These are phyloP conservation scores for Fusarium sp. DNA, from an alignment of 2,329 filamentous ascomycete genomes.

Conservation along the genomic window DNA sequence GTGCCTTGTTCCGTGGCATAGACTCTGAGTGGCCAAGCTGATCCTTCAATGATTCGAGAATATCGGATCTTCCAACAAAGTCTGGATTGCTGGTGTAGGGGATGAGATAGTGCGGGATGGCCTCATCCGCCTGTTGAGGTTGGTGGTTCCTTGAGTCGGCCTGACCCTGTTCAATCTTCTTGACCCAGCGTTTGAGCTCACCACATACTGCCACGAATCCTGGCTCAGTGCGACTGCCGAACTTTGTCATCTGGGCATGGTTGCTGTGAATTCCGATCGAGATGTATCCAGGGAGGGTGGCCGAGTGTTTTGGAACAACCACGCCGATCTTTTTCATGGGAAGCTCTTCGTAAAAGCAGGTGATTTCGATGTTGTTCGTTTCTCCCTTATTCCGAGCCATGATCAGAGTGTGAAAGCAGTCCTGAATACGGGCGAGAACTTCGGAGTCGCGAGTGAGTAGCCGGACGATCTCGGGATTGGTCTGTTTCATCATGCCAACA, in stretches of 20 bases:
- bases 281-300: conserved; percentile 18
- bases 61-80: conserved; percentile 23
- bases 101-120: background rate
- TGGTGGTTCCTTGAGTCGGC: accelerated
- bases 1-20: accelerated
- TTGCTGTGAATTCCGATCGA: conserved; percentile 18
- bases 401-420: conserved; percentile 21
- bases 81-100: conserved; percentile 22
- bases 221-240: conserved; percentile 2
- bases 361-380: conserved; percentile 6
- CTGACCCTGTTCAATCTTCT: background rate
- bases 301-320: conserved; percentile 27
- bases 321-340: conserved; percentile 11
- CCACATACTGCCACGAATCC: conserved; percentile 19
- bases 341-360: conserved; percentile 37
- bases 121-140: background rate
- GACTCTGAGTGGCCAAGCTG: background rate
- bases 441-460: conserved; percentile 25
- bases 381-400: background rate
- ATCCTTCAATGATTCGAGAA: conserved; percentile 8
- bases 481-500: conserved; percentile 20
- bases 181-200: conserved; percentile 23
- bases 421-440: conserved; percentile 19
- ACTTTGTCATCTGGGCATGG: conserved; percentile 27
- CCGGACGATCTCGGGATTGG: conserved; percentile 26